Evolutionary conservation across 495 filamentous ascomycete species (phyloP), one percentile per base, ranked within the genome.

Genomic region (Talaromyces nanjingensis): DNA sequence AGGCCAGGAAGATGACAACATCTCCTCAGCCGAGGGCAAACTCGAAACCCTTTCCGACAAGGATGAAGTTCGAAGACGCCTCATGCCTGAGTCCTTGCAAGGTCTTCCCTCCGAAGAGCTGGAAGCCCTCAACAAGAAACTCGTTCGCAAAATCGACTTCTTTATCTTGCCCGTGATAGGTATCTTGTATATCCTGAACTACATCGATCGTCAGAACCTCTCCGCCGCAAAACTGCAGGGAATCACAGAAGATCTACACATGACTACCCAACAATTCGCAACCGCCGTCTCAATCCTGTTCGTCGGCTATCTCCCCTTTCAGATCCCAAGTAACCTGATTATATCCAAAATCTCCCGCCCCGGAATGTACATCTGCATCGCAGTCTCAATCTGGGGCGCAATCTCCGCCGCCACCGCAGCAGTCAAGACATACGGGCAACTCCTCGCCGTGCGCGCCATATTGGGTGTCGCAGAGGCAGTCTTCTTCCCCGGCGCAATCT

Each of bases 381-480:
- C 83, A 33, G 91, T 89, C 86, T 73, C 87, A 22, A 63, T 87
- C 3, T 91, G 89, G 89, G 87, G 87, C n/a, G 73, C 86, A n/a
- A 87, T 91, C 61, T 89, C 86, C 0, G 84, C 84, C 0, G 75
- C 76, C 0, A 88, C 87, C 2, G 85, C 85, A 39, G 83, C 76
- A 7, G 84, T 81, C 1, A 71, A 77, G 20, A 88, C 75, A 66
- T 88, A 80, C 66, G 79, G 79, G 42, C 87, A 87, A 1, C 76
- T 91, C 45, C 74, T 89, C 22, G 85, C 83, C 3, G 81, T 85
- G 56, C 84, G 88, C 16, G 91, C 91, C 77, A 88, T 89, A 65
- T 78, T 92, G 0, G 88, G 89, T 66, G 86, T 90, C 53, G 81
- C 81, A 7, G 83, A 85, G 63, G 80, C 80, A 25, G 79, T 81